Evolutionary conservation across 257 asterid species (phyloP).

Genomic region (Capsicum rhomboideum): DNA sequence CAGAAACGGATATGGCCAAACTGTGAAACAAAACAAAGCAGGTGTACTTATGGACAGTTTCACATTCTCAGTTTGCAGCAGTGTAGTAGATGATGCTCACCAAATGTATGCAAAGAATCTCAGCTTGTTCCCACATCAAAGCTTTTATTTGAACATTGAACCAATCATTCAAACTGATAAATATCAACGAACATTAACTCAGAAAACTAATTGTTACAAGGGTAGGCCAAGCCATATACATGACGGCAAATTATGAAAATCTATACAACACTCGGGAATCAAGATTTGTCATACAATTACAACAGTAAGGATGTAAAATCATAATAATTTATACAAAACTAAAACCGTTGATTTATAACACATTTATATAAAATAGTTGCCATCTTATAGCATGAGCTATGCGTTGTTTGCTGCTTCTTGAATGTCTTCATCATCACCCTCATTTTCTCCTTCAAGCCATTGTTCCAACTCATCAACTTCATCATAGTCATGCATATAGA

Average conservation of each 20-base stretch:
- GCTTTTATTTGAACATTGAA: not conserved
- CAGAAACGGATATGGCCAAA: not conserved
- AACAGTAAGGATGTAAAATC: not conserved
- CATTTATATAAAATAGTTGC: not conserved
- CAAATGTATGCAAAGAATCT: not conserved
- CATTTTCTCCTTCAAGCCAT: constrained; percentile 68
- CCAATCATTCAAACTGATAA: not conserved
- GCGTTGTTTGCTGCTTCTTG: constrained; percentile 41
- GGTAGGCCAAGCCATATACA: not conserved
- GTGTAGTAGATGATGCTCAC: not conserved
- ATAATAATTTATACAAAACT: not conserved
- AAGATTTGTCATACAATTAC: not conserved
- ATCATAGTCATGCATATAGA: constrained; percentile 51
- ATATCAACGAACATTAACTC: not conserved
- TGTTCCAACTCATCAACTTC: constrained; percentile 75
- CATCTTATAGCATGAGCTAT: constrained; percentile 22
- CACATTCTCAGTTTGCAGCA: not conserved
- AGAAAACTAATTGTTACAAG: not conserved
- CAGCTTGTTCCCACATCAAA: not conserved
- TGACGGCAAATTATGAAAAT: not conserved
- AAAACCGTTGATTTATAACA: not conserved
- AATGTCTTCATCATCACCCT: constrained; percentile 52
- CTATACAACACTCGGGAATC: not conserved
- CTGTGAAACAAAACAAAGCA: not conserved
- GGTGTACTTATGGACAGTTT: not conserved